Base-by-base conservation (phyloP, 345 rosid species). In the Aquilaria malaccensis region DNA sequence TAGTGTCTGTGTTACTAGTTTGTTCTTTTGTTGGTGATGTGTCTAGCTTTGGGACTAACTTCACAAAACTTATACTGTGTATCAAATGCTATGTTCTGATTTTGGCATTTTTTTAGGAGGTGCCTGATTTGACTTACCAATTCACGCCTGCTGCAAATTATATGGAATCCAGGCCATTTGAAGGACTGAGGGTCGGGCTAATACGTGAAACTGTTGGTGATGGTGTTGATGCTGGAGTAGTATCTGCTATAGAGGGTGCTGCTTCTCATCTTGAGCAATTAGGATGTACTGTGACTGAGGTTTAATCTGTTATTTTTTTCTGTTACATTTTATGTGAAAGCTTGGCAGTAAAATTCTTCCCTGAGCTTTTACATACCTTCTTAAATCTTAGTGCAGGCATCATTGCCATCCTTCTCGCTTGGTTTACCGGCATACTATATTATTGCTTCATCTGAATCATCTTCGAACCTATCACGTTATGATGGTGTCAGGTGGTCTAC, bases 361-460 rank as follows among this genome's bases (percentile, higher is more conserved):
- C 43, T 12, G 59, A 52, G 29, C 56, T 32, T 46, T 37, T 49
- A 10, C 6, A 33, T 29, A 22, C 30, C 33, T 52, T 56, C 45
- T 65, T 29, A 33, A 9, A 49, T 50, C 64, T 50, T 22, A 31
- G 54, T 41, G 52, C 70, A 92, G 98, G 95, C 85, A 11, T 87
- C 98, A 33, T 68, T 92, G 66, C 95, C 95, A 64, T 82, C 95
- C 0, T 92, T 89, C 76, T 81, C 98, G 61, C 91, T 84, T 65
- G 95, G 95, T 47, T 76, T 87, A 59, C 98, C 98, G 56, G 96
- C 98, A 14, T 92, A 89, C 74, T 89, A 87, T 50, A 79, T 92
- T 61, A 85, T 92, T 62, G 96, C 98, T 46, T 85, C 95, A 57
- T 87, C 95, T 0, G 93, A 89, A 68, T 85, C 98, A 62, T 92